Percentiles rank a stretch among this genome's conserved stretches.
These are phyloP conservation scores for Xerocomus amazonicus DNA, from an alignment of 1,284 basidiomycete genomes.

Conservation along the genomic window DNA sequence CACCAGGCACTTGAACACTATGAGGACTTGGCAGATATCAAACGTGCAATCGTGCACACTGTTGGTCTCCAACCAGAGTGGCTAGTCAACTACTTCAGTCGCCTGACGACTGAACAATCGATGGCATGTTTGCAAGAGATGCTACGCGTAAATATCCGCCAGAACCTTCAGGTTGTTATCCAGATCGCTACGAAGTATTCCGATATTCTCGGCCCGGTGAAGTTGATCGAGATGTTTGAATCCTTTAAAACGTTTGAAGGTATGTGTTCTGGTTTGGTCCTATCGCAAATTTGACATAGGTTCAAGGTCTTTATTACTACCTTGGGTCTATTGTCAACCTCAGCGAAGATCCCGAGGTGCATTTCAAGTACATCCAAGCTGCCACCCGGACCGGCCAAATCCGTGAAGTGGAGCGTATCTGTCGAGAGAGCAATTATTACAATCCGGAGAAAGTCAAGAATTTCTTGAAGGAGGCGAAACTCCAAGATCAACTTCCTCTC, in stretches of 20 bases:
- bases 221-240: constrained; percentile 99
- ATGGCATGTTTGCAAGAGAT: constrained; percentile 97
- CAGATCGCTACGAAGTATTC: constrained; percentile 99
- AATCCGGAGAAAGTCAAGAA: constrained; percentile 99
- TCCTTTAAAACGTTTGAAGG: constrained; percentile 97
- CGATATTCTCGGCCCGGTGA: constrained; percentile 94
- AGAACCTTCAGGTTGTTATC: constrained; percentile 95
- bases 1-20: constrained; percentile 95
- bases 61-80: constrained; percentile 89
- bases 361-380: constrained; percentile 99
- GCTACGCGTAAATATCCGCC: constrained; percentile 95
- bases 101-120: constrained; percentile 97
- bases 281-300: constrained; percentile 1
- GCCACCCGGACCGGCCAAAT: constrained; percentile 98
- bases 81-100: constrained; percentile 98
- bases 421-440: constrained; percentile 96
- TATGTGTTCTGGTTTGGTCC: constrained; percentile 20
- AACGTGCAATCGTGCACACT: constrained; percentile 95
- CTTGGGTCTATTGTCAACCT: constrained; percentile 97
- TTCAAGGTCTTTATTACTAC: constrained; percentile 91
- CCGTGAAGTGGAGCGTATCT: constrained; percentile 98
- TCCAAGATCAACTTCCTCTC: constrained; percentile 94
- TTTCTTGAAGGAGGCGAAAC: constrained; percentile 98
- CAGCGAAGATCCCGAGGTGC: constrained; percentile 93
- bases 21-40: constrained; percentile 96